Percentiles rank a stretch among this genome's conserved stretches.
These are phyloP conservation scores for Alternaria rosae DNA, from an alignment of 2,329 filamentous ascomycete species.

Conservation along the genomic window DNA sequence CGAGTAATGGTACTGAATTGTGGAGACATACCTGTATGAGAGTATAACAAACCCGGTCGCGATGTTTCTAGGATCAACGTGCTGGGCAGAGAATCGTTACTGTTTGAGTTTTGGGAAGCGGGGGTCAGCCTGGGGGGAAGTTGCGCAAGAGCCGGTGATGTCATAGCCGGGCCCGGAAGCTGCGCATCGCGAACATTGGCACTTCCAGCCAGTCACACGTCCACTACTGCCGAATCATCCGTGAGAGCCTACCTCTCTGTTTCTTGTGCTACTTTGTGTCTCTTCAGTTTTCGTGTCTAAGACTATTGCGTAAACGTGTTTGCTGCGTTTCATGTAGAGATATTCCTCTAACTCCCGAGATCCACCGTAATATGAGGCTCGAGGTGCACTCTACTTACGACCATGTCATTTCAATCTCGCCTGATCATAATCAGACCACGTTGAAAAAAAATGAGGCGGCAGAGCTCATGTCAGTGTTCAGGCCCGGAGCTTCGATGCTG, in stretches of 20 bases:
- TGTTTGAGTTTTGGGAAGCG: conserved; percentile 26
- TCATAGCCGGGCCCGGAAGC: conserved; percentile 30
- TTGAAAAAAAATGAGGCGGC: background rate
- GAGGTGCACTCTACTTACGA: background rate
- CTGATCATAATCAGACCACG: background rate
- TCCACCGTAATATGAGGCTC: background rate
- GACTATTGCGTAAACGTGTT: background rate
- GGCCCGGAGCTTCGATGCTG: background rate
- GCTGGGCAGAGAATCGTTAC: conserved; percentile 21
- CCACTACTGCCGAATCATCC: conserved; percentile 2
- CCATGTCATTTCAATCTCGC: background rate
- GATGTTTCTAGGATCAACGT: conserved; percentile 9
- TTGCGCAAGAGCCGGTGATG: conserved; percentile 28
- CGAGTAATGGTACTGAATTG: background rate
- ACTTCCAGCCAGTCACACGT: conserved; percentile 6
- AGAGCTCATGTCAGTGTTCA: background rate
- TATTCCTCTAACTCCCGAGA: background rate
- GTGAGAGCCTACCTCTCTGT: background rate
- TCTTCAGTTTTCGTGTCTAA: background rate
- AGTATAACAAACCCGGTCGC: background rate
- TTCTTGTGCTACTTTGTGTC: background rate
- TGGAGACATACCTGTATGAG: conserved; percentile 18
- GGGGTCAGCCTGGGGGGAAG: conserved; percentile 24
- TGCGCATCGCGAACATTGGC: conserved; percentile 2
- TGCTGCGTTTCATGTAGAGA: background rate